Conservation (phyloP, 306 rosid species). For the Parietaria judaica region DNA sequence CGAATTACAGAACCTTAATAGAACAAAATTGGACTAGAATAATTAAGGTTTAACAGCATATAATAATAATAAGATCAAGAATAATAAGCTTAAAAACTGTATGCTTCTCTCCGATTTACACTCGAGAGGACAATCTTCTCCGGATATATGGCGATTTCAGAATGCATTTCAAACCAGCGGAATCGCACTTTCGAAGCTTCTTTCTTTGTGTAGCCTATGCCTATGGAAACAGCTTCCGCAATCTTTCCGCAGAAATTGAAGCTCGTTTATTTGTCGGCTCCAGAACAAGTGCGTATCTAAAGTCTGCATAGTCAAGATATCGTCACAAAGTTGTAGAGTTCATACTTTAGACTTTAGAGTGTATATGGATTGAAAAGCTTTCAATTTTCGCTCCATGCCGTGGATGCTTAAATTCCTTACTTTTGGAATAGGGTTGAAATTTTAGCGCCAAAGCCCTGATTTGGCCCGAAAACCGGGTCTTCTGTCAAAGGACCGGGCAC, state of each 20-base stretch:
- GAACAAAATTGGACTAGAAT: conserved; percentile 48
- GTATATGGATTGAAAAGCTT: not conserved
- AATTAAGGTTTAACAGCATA: conserved; percentile 9
- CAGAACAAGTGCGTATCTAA: conserved; percentile 72
- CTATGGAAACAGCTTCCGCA: conserved; percentile 69
- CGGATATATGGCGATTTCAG: not conserved
- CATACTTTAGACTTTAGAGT: not conserved
- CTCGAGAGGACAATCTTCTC: conserved; percentile 5
- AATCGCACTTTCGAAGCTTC: conserved; percentile 5
- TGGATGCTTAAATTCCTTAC: too few species aligned
- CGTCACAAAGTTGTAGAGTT: conserved; percentile 4
- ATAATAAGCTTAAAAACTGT: conserved; percentile 9
- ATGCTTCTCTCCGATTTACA: conserved; percentile 21
- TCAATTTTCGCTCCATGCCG: not conserved
- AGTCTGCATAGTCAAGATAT: conserved; percentile 53
- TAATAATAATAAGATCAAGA: conserved; percentile 1
- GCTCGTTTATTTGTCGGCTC: conserved; percentile 99
- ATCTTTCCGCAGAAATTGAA: conserved; percentile 55
- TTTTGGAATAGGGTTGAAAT: too few species aligned
- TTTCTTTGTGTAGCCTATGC: conserved; percentile 14
- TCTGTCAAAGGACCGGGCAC: too few species aligned
- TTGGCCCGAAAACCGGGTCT: too few species aligned
- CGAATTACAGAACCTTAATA: conserved; percentile 20
- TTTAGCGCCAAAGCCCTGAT: too few species aligned
- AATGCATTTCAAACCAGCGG: conserved; percentile 3